phyloP scores from a whole-genome alignment of 139 green algal genomes.

The Yamagishiella unicocca region DNA sequence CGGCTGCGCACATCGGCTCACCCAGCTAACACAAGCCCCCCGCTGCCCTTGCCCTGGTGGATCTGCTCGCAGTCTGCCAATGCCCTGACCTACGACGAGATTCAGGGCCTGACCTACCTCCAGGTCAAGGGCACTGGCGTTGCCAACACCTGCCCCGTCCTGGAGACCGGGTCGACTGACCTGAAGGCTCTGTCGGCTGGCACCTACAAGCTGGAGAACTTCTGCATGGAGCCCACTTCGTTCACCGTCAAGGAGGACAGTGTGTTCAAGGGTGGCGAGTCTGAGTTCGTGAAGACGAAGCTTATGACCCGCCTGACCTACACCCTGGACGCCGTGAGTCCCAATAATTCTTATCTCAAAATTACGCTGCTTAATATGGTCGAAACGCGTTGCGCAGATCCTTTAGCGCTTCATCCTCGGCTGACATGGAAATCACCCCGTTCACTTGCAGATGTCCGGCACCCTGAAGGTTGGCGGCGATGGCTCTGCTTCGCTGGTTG shows the following conservation, averaged over 20 bases:
- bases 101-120: slow-evolving; percentile 97
- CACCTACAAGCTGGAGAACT: slow-evolving; percentile 94
- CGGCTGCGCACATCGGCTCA: slow-evolving; percentile 4
- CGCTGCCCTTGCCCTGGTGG: not conserved
- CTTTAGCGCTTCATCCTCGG: too few relatives aligned
- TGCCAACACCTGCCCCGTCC: slow-evolving; percentile 98
- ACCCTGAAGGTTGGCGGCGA: slow-evolving; percentile 89
- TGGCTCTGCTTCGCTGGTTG: slow-evolving; percentile 92
- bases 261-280: slow-evolving; percentile 83
- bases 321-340: slow-evolving; percentile 92
- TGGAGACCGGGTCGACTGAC: slow-evolving; percentile 83
- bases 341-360: not conserved
- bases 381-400: too few relatives aligned
- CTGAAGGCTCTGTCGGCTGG: slow-evolving; percentile 90
- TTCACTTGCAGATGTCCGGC: slow-evolving; percentile 79
- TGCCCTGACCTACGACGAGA: slow-evolving; percentile 95
- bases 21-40: not conserved
- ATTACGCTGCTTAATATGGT: too few relatives aligned
- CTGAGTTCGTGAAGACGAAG: slow-evolving; percentile 97
- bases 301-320: slow-evolving; percentile 99
- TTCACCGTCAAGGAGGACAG: slow-evolving; percentile 91
- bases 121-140: slow-evolving; percentile 98
- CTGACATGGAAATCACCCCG: too few relatives aligned
- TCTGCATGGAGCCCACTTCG: slow-evolving; percentile 99
- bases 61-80: slow-evolving; percentile 72